phyloP scores from a whole-genome alignment of 169 alveolate genomes.

The Plasmodium gallinaceum region DNA sequence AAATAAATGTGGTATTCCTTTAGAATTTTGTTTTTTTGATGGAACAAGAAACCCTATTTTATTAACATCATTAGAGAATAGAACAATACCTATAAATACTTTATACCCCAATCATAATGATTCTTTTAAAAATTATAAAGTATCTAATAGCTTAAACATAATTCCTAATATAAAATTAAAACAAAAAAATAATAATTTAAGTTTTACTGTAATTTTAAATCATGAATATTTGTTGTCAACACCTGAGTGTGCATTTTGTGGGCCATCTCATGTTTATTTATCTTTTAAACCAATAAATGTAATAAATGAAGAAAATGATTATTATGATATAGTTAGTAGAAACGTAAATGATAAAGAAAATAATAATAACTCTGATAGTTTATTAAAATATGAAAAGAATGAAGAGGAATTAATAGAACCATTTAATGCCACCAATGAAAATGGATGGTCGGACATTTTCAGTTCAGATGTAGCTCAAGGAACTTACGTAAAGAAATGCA shows the following conservation, averaged over 20 bases:
- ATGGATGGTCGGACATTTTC: conserved; percentile 76
- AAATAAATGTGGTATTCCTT: conserved; percentile 89
- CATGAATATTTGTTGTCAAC: conserved; percentile 78
- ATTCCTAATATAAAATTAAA: conserved; percentile 53
- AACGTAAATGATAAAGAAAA: not conserved
- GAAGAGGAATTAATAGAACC: conserved; percentile 41
- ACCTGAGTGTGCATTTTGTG: conserved; percentile 74
- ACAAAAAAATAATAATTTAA: conserved; percentile 67
- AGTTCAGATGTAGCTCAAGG: conserved; percentile 74
- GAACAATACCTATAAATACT: conserved; percentile 80
- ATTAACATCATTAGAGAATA: conserved; percentile 80
- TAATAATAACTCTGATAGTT: not conserved
- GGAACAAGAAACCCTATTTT: conserved; percentile 78
- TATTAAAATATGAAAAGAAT: conserved; percentile 7
- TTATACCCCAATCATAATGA: conserved; percentile 73
- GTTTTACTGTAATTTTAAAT: conserved; percentile 67
- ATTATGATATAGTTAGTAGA: conserved; percentile 11
- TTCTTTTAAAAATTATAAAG: conserved; percentile 69
- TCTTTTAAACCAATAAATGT: conserved; percentile 62
- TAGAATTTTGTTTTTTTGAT: conserved; percentile 86
- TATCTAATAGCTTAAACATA: conserved; percentile 70
- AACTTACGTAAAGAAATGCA: conserved; percentile 72
- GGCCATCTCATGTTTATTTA: conserved; percentile 69
- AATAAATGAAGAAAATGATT: conserved; percentile 45
- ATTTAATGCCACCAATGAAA: conserved; percentile 15